Base-by-base conservation (phyloP, 1,139 yeast genomes). In the Wickerhamomyces sp. region DNA sequence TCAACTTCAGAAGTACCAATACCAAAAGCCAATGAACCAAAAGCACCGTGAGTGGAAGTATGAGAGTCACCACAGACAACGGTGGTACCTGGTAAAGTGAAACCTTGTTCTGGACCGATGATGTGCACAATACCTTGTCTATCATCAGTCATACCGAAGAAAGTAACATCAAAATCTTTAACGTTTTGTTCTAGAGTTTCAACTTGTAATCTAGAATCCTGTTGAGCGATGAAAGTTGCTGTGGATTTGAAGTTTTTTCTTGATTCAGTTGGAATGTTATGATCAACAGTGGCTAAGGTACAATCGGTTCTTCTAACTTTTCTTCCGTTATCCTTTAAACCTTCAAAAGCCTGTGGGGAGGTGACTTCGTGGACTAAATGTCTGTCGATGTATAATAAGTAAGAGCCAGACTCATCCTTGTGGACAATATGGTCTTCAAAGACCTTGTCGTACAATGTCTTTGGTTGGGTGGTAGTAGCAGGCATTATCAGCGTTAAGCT, bases 1-100 rank as follows among this genome's bases (percentile, higher is more conserved):
- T 91, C 98, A 37, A 91, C 98, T 65, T 91, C 98, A 5, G 97
- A 89, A 42, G 98, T 91, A 61, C 98, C 98, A 53, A 91, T 91
- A 65, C 98, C 98, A 55, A 91, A 91, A 12, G 98, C 98, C 43
- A 91, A 73, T n/a, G 97, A 70, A 44, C 98, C 98, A 57, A 91
- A 91, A 28, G 98, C 98, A 53, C 98, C 98, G 57, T 91, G 98
- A 2, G 98, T 91, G 4, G 96, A 87, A 23, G 98, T 91, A 60
- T 91, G 98, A 4, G 96, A 87, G 61, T 91, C 98, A 59, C 98
- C 98, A 66, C 98, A 91, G 33, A 91, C 98, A 28, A 91, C 96
- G 4, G 98, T 91, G 38, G 97, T 87, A 53, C 98, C 98, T 19
- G 98, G 98, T 38, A 91, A 71, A 22, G 98, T 91, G 66, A 91